These are phyloP conservation scores for Catharanthus roseus DNA, from an alignment of 257 asterid genomes.

Conservation along the genomic window DNA sequence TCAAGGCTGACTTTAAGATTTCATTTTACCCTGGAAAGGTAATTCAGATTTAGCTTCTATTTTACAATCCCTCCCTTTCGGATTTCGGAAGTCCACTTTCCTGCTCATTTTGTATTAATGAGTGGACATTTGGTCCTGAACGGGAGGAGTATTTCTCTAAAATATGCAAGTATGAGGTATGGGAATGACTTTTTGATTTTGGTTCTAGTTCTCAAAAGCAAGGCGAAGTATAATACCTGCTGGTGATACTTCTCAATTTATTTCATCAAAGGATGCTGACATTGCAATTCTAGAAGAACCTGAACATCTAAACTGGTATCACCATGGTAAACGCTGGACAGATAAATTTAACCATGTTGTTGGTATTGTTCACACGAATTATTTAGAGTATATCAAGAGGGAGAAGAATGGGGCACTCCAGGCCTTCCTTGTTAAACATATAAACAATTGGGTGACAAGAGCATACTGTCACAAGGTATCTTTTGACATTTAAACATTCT, in stretches of 20 bases:
- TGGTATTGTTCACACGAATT: constrained; percentile 93
- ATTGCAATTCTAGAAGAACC: constrained; percentile 98
- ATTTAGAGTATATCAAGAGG: constrained; percentile 97
- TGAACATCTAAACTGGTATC: constrained; percentile 98
- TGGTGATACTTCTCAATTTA: constrained; percentile 89
- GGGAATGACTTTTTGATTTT: constrained; percentile 8
- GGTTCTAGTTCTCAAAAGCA: constrained; percentile 63
- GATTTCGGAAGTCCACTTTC: too few species aligned
- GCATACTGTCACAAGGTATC: constrained; percentile 92
- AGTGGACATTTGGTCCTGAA: too few species aligned
- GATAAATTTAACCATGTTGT: constrained; percentile 97
- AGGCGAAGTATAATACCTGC: constrained; percentile 95
- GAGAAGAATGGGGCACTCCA: constrained; percentile 96
- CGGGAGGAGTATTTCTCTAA: background rate
- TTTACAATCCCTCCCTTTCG: too few species aligned
- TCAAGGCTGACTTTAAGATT: constrained; percentile 81
- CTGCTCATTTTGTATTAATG: too few species aligned
- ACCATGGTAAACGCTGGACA: constrained; percentile 98
- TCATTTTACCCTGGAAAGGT: constrained; percentile 99
- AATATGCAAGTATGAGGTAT: background rate
- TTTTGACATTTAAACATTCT: background rate
- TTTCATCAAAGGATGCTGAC: constrained; percentile 90
- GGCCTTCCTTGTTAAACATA: constrained; percentile 88
- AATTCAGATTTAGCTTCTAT: background rate
- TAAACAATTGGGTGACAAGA: constrained; percentile 85